Percentiles rank a stretch among this genome's conserved stretches.
Conservation (phyloP, 164 flowering plant genomes). For the Akebia trifoliata region DNA sequence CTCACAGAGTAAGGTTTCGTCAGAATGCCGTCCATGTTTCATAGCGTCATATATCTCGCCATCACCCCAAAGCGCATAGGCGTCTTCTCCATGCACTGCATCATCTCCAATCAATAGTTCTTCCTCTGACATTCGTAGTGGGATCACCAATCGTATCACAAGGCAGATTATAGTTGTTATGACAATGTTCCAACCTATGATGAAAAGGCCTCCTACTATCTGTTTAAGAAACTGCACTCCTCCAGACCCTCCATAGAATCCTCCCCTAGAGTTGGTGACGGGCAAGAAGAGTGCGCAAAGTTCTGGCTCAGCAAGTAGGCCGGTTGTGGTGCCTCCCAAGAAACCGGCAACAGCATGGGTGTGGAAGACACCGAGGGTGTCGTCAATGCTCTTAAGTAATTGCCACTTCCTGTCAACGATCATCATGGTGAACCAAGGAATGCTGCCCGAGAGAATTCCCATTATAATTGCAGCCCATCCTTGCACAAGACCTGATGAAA, state of each 20-base stretch:
- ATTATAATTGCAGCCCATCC: conserved; percentile 49
- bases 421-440: conserved; percentile 61
- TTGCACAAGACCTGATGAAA: conserved; percentile 30
- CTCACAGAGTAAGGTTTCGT: neutral
- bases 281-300: conserved; percentile 12
- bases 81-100: conserved; percentile 20
- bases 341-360: conserved; percentile 45
- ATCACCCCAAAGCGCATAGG: conserved; percentile 16
- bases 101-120: conserved; percentile 17
- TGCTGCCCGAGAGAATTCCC: conserved; percentile 43
- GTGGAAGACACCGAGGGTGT: conserved; percentile 40
- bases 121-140: conserved; percentile 15
- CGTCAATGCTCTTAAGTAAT: conserved; percentile 29
- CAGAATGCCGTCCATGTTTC: conserved; percentile 14
- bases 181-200: conserved; percentile 13
- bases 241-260: conserved; percentile 13
- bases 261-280: conserved; percentile 12
- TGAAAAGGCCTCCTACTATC: conserved; percentile 4
- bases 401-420: conserved; percentile 34
- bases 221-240: conserved; percentile 10
- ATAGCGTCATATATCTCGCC: conserved; percentile 11
- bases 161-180: conserved; percentile 9
- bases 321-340: conserved; percentile 40
- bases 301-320: conserved; percentile 38
- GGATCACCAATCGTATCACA: conserved; percentile 9